Base-by-base conservation (phyloP, 148 eudicot genomes). In the Rhododendron mucronatum region DNA sequence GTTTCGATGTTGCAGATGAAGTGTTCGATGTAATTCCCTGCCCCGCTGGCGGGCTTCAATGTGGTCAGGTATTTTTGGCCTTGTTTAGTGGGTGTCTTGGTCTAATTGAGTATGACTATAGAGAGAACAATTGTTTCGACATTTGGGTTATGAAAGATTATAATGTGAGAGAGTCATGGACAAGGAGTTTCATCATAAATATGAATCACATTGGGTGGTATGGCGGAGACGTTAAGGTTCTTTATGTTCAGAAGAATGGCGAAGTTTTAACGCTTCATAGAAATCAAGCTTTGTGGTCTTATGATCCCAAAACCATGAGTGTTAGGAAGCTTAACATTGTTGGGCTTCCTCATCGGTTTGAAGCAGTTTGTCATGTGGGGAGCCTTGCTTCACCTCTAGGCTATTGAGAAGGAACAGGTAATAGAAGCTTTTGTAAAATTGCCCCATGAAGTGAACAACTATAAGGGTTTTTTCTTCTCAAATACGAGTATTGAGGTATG, bases 121-220 rank as follows among this genome's bases (percentile, higher is more conserved):
- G 0, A 50, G 15, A 50, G 53, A 8, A 35, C 13, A 35, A 57
- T 55, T 30, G 26, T 57, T 10, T 55, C 16, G 15, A 30, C 2
- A 18, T 81, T 33, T 81, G 83, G 83, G 5, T 81, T 33, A 30
- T 81, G 83, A 57, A 33, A 67, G 47, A 81, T 3, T 57, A 81
- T 35, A 41, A 41, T 81, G 83, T 81, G 33, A 10, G 9, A 11
- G 69, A 81, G 15, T 81, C 71, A 33, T 81, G 83, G 83, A 44
- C 16, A 28, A 81, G 37, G 35, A 14, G 9, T 81, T 81, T 55
- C 28, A 3, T 37, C 28, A 57, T 81, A 35, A 7, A 33, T 35
- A 2, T 55, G 3, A 5, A 53, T 30, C 12, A 18, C 47, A n/a
- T 35, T 53, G 45, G n/a, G 45, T 53, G 69, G 65, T 35, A 21